Percentiles rank a stretch among this genome's conserved stretches.
Conservation (phyloP, 805 yeast species). For the Zygosaccharomyces gambellarensis region DNA sequence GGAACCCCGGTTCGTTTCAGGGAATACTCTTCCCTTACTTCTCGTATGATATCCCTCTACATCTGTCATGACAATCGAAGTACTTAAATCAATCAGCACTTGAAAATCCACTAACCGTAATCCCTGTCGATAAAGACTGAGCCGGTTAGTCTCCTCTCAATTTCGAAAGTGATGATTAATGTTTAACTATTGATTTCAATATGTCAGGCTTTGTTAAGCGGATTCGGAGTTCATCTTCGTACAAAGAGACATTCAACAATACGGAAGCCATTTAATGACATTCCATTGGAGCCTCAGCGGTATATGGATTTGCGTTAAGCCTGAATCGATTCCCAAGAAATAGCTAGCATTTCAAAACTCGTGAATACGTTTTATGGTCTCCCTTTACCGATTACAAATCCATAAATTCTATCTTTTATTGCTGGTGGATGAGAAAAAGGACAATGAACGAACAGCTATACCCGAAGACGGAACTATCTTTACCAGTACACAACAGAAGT, state of each 20-base stretch:
- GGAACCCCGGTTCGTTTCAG: slow-evolving; percentile 26
- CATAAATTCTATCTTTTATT: neutral
- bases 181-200: neutral
- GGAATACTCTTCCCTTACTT: slow-evolving; percentile 23
- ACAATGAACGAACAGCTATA: too few species aligned
- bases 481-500: too few species aligned
- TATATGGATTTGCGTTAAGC: neutral
- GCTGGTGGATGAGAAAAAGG: too few species aligned
- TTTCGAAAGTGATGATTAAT: neutral
- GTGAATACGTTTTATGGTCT: neutral
- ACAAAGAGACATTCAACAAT: neutral
- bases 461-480: too few species aligned
- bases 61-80: slow-evolving; percentile 14
- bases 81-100: neutral
- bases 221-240: neutral
- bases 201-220: neutral
- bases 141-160: slow-evolving; percentile 3
- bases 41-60: slow-evolving; percentile 24
- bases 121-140: slow-evolving; percentile 3
- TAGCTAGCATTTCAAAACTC: neutral
- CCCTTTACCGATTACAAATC: neutral
- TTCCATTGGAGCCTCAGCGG: neutral
- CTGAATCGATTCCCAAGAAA: neutral
- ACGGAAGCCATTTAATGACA: neutral
- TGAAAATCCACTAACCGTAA: slow-evolving; percentile 7